phyloP scores from a whole-genome alignment of 805 yeast genomes.

The Saturnispora ahearnii region DNA sequence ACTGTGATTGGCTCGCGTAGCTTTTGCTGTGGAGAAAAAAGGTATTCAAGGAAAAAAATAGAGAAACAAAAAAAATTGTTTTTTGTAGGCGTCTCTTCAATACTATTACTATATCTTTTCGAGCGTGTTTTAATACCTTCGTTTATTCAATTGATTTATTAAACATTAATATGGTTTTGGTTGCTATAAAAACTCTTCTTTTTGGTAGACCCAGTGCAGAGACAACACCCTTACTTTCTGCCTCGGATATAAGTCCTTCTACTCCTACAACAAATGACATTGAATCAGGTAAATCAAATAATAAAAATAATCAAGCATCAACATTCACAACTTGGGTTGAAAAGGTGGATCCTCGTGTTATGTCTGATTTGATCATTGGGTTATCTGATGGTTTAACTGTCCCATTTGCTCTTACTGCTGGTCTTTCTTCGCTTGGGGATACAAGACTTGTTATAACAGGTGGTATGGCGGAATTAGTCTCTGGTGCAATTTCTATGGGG shows the following conservation, averaged over 20 bases:
- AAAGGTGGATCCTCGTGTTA: conserved; percentile 75
- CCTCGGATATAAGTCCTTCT: not conserved
- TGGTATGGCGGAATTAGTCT: conserved; percentile 93
- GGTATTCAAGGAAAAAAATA: no score
- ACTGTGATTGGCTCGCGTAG: no score
- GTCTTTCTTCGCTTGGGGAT: conserved; percentile 83
- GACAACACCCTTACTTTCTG: not conserved
- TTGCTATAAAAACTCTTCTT: conserved; percentile 1
- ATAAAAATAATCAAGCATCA: not conserved
- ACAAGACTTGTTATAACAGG: conserved; percentile 90
- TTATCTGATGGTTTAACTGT: conserved; percentile 93
- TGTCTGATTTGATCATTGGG: conserved; percentile 90
- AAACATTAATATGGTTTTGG: conserved; percentile 4
- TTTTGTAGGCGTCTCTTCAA: no score
- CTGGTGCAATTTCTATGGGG: conserved; percentile 98
- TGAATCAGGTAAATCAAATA: not conserved
- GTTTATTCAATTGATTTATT: not conserved
- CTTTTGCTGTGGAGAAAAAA: no score
- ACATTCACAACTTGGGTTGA: not conserved
- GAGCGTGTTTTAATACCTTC: not conserved
- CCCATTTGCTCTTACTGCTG: conserved; percentile 98
- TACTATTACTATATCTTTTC: not conserved
- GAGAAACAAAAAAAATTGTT: no score
- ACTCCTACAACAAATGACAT: not conserved
- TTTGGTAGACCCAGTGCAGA: conserved; percentile 1